Base-by-base conservation (phyloP, 495 filamentous ascomycete species). In the Lasiosphaeria ovina region DNA sequence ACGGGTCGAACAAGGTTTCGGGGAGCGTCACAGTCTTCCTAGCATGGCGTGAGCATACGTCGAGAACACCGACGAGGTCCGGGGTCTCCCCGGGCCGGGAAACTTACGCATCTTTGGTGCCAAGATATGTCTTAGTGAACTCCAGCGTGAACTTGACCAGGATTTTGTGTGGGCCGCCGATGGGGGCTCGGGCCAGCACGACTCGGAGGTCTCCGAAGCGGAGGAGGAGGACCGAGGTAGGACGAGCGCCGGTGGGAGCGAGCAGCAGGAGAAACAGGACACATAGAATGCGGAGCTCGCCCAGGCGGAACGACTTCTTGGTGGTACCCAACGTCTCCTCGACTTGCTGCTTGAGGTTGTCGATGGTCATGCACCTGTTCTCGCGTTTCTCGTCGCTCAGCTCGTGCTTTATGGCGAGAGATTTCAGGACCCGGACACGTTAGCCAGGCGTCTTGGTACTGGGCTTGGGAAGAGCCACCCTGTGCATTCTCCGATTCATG, bases 91-190 rank as follows among this genome's bases (percentile, higher is more conserved):
- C 6, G 52, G 10, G 52, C 52, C 10, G 16, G 42, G 35, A 17
- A 5, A 42, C 52, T 40, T 54, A 56, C 54, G 55, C 42, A 49
- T 57, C 55, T 36, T 57, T 57, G 36, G 9, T 57, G 36, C 44
- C 40, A 38, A 57, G 55, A 49, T 57, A 49, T 3, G 55, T 57
- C 42, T 57, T 57, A 1, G 40, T 49, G 42, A 57, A 57, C 55
- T 57, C 55, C 55, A 57, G 31, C 11, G 42, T 57, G 24, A 57
- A 57, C 55, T 49, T 35, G 45, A 57, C 50, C 33, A 57, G 31
- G 55, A 57, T 24, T n/a, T 57, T 57, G 17, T 57, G 24, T 24
- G 44, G 55, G 36, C 55, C 40, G 33, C 55, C 40, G 11, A 35
- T 44, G 10, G 42, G 55, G 24, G 49, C 55, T 38, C 31, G 32